These are phyloP conservation scores for Suillus luteus DNA, from an alignment of 768 basidiomycete species.

Conservation along the genomic window DNA sequence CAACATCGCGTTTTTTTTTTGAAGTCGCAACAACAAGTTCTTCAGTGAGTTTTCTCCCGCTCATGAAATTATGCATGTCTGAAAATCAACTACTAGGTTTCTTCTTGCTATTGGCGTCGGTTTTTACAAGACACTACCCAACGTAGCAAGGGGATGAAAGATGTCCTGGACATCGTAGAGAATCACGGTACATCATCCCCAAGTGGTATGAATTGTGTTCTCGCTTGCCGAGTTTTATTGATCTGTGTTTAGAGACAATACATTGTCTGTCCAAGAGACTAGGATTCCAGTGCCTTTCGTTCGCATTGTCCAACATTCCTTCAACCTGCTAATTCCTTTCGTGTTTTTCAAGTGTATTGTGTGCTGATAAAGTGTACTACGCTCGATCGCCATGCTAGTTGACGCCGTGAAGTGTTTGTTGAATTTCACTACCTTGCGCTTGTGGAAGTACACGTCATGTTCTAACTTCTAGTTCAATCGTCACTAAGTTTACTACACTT, in stretches of 20 bases:
- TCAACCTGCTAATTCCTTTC: not conserved
- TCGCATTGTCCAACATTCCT: not conserved
- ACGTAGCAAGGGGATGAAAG: slow-evolving; percentile 2
- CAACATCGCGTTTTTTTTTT: slow-evolving; percentile 6
- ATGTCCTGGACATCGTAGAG: slow-evolving; percentile 1
- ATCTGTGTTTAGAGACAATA: not conserved
- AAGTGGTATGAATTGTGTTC: not conserved
- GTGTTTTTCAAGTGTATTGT: not conserved
- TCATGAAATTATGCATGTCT: not conserved
- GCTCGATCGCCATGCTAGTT: not conserved
- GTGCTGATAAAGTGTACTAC: not conserved
- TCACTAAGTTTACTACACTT: not conserved
- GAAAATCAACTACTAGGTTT: too few species aligned
- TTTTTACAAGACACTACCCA: slow-evolving; percentile 3
- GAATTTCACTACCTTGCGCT: not conserved
- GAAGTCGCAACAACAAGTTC: slow-evolving; percentile 22
- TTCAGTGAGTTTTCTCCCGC: slow-evolving; percentile 15
- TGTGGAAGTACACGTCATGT: not conserved
- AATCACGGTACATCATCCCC: not conserved
- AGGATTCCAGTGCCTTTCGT: not conserved
- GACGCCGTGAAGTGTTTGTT: not conserved
- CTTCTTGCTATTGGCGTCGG: slow-evolving; percentile 3
- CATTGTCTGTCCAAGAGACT: not conserved
- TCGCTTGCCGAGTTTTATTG: not conserved
- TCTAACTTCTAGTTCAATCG: not conserved